Conservation (phyloP, 805 yeast species). For the Candida ficus region DNA sequence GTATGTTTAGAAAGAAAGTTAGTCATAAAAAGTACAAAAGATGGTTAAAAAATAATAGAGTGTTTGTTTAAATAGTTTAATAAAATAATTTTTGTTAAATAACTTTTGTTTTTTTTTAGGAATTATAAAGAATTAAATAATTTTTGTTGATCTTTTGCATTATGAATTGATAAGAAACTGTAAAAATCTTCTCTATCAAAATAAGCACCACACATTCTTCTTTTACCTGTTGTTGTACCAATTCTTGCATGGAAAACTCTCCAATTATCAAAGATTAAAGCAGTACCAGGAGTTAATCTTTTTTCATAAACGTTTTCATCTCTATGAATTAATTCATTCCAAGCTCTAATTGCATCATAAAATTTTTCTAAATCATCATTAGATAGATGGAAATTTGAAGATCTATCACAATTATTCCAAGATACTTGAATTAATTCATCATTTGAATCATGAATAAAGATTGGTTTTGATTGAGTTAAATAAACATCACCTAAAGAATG, state of each 20-base stretch:
- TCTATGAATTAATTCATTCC: conserved; percentile 49
- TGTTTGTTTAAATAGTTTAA: conserved; percentile 7
- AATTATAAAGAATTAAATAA: conserved; percentile 29
- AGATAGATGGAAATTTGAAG: conserved; percentile 40
- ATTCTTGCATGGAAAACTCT: conserved; percentile 65
- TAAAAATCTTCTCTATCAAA: conserved; percentile 63
- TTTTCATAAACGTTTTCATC: conserved; percentile 46
- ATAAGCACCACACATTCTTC: conserved; percentile 72
- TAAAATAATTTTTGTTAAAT: too few species aligned
- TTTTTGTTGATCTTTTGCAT: conserved; percentile 38
- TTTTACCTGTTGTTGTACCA: conserved; percentile 53
- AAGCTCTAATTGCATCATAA: conserved; percentile 52
- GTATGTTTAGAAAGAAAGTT: conserved; percentile 29
- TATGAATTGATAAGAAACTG: conserved; percentile 39
- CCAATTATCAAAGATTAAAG: conserved; percentile 70
- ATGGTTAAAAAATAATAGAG: conserved; percentile 19
- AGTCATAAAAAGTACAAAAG: conserved; percentile 36
- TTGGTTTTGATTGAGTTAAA: conserved; percentile 60
- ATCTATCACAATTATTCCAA: conserved; percentile 70
- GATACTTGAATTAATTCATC: conserved; percentile 57
- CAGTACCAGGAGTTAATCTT: conserved; percentile 59
- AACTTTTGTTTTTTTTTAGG: background rate
- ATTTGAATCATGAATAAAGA: conserved; percentile 45
- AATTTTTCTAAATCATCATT: conserved; percentile 42
- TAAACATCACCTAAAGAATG: conserved; percentile 73